A percentile compares a stretch with the other conserved stretches of the same genome.
These are phyloP conservation scores for Hypoxylon intermedium DNA, from an alignment of 495 filamentous ascomycete species.

Conservation along the genomic window DNA sequence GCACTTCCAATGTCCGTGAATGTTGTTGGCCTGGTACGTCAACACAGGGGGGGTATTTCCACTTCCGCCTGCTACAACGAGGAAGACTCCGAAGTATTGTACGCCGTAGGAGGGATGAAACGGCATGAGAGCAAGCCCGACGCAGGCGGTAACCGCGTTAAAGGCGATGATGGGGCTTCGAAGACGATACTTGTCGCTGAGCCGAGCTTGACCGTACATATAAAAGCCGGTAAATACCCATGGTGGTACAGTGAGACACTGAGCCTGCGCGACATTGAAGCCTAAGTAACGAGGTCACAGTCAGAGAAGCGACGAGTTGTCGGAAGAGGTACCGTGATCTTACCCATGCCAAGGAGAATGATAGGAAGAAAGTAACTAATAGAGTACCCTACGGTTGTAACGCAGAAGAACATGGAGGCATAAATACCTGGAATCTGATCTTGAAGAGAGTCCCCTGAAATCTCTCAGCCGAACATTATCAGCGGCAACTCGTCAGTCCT, in stretches of 20 bases:
- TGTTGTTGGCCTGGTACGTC: no score
- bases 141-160: no score
- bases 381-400: background rate
- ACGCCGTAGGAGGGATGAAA: no score
- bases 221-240: background rate
- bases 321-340: background rate
- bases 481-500: no score
- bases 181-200: background rate
- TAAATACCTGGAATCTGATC: no score
- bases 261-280: background rate
- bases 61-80: no score
- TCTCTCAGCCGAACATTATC: no score
- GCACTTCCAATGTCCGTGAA: constrained; percentile 71
- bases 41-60: no score
- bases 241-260: background rate
- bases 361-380: background rate
- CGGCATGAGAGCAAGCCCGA: no score
- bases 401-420: background rate
- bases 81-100: no score
- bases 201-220: background rate
- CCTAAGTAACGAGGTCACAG: background rate
- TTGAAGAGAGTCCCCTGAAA: no score
- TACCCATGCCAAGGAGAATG: background rate
- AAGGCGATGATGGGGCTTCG: no score
- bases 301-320: background rate